A percentile compares a stretch with the other conserved stretches of the same genome.
phyloP scores from a whole-genome alignment of 176 grass and related monocot species.

The Triticum monococcum region DNA sequence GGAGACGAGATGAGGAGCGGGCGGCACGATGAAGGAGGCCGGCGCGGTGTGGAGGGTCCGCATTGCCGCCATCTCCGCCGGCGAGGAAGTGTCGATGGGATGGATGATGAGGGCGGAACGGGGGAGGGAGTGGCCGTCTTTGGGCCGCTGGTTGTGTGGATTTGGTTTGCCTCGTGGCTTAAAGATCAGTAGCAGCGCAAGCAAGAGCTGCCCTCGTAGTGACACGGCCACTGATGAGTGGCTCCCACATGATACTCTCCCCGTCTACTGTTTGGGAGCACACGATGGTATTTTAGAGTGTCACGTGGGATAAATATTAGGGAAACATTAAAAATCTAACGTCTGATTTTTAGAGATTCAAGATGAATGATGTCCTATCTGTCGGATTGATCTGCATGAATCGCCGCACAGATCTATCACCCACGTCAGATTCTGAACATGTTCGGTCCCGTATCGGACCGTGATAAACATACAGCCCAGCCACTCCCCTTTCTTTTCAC shows the following conservation, averaged over 20 bases:
- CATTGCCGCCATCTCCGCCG: conserved; percentile 23
- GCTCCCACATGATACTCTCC: background rate
- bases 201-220: background rate
- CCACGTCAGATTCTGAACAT: too few species aligned
- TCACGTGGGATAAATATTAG: too few species aligned
- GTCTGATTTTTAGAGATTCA: too few species aligned
- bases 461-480: too few species aligned
- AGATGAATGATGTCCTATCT: too few species aligned
- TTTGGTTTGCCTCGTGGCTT: conserved; percentile 23
- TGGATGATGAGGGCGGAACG: background rate
- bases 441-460: too few species aligned
- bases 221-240: background rate
- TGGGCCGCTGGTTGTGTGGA: conserved; percentile 44
- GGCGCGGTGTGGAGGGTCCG: conserved; percentile 25
- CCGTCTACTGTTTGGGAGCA: too few species aligned
- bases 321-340: too few species aligned
- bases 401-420: too few species aligned
- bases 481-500: too few species aligned
- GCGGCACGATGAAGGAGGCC: conserved; percentile 31
- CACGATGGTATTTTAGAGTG: too few species aligned
- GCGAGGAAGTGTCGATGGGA: background rate
- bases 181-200: conserved; percentile 1
- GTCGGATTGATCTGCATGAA: too few species aligned
- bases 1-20: conserved; percentile 8
- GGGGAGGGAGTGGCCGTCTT: conserved; percentile 7